These are phyloP conservation scores for Aspergillus biplanus DNA, from an alignment of 495 filamentous ascomycete species.

Conservation along the genomic window DNA sequence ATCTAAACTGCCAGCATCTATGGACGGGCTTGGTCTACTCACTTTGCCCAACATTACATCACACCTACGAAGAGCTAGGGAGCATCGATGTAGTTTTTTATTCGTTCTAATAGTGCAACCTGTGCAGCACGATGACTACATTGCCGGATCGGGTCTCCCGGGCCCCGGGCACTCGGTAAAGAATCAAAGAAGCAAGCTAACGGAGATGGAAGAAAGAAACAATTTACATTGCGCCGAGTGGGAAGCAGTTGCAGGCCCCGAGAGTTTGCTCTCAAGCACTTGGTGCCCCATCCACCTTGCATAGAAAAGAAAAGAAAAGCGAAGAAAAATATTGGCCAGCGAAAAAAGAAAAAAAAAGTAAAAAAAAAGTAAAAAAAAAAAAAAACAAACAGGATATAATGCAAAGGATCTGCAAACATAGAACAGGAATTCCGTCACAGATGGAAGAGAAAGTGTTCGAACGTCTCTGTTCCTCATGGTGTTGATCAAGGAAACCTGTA, in stretches of 20 bases:
- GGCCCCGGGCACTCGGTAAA: not conserved
- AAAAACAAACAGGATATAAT: not conserved
- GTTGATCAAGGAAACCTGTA: not conserved
- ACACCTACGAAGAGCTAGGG: not conserved
- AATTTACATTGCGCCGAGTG: slow-evolving; percentile 1
- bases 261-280: not conserved
- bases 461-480: not conserved
- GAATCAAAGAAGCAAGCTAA: not conserved
- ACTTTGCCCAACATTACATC: too few species aligned
- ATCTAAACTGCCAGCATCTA: too few species aligned
- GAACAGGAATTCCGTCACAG: not conserved
- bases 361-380: not conserved
- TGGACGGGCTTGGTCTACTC: too few species aligned
- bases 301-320: not conserved
- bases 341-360: not conserved
- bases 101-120: not conserved
- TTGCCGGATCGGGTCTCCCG: not conserved
- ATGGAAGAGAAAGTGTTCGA: not conserved
- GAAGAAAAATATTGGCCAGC: not conserved
- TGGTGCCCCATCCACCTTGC: not conserved
- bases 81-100: not conserved
- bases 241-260: not conserved
- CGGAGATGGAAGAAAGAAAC: not conserved
- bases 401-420: not conserved
- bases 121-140: too few species aligned